A percentile compares a stretch with the other conserved stretches of the same genome.
Conservation (phyloP, 2,329 filamentous ascomycete species). For the Pezicula radicicola region DNA sequence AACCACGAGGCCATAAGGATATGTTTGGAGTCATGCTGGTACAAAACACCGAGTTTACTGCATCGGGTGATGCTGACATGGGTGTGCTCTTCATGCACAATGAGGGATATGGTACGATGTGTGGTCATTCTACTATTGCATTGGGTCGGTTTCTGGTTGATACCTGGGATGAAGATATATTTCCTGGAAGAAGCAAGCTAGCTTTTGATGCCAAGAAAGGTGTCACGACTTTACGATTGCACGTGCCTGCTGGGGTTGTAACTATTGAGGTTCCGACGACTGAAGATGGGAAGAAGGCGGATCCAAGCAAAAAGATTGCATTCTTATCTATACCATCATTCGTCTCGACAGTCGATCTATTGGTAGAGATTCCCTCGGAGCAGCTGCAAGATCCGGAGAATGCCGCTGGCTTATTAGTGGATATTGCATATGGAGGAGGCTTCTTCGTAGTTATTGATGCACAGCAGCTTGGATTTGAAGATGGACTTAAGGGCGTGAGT, state of each 20-base stretch:
- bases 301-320: background rate
- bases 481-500: background rate
- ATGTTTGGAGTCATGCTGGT: constrained; percentile 4
- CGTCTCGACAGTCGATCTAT: background rate
- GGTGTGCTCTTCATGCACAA: constrained; percentile 5
- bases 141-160: constrained; percentile 1
- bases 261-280: background rate
- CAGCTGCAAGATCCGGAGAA: background rate
- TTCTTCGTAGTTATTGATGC: background rate
- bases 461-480: background rate
- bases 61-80: constrained; percentile 1
- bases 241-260: background rate
- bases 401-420: background rate
- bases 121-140: constrained; percentile 4
- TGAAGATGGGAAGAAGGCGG: background rate
- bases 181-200: background rate
- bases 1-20: constrained; percentile 5
- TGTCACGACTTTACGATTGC: background rate
- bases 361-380: background rate
- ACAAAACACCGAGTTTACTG: background rate
- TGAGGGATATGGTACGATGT: constrained; percentile 1
- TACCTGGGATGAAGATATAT: background rate
- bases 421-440: background rate
- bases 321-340: background rate
- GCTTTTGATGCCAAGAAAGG: background rate